Base-by-base conservation (phyloP, 306 rosid genomes). In the Prunus campanulata region DNA sequence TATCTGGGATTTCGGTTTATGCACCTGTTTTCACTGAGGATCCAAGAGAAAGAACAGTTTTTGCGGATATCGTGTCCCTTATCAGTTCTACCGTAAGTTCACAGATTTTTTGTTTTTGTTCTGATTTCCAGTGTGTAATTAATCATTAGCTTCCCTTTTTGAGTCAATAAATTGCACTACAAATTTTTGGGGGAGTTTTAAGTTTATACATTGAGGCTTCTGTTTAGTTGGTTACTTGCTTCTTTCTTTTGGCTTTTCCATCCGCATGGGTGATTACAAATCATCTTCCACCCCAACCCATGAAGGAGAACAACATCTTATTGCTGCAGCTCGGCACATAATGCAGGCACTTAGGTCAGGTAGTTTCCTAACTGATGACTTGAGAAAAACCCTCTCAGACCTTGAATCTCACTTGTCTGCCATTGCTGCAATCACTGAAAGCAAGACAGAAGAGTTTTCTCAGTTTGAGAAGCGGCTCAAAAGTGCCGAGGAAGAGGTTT, bases 271-370 rank as follows among this genome's bases (percentile, higher is more conserved):
- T 66, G 87, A 85, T 63, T 81, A 68, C 32, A 70, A 83, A 73
- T 57, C 86, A 75, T 57, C 86, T 46, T 61, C 67, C 30, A 71
- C 78, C 19, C 74, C 81, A n/a, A 25, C 74, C 32, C 39, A 64
- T 60, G 95, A 88, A 81, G 83, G 78, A 66, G 89, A 88, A 14
- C 84, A 80, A 56, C 87, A 89, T 66, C 62, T 89, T 72, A 70
- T 88, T 51, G 87, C 91, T 48, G 91, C 97, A 16, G 85, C 88
- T 72, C 85, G 84, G 78, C 91, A 89, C 78, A 68, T 91, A 51
- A 71, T 85, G 16, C 87, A 77, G 85, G 91, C 88, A 19, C 70
- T 91, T 32, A 85, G 86, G 46, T 70, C 83, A 32, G 85, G 86
- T 22, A 83, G 82, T 68, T 78, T 22, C 25, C 65, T 86, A 6